These are phyloP conservation scores for Talaromyces proteolyticus DNA, from an alignment of 495 filamentous ascomycete species.

Conservation along the genomic window DNA sequence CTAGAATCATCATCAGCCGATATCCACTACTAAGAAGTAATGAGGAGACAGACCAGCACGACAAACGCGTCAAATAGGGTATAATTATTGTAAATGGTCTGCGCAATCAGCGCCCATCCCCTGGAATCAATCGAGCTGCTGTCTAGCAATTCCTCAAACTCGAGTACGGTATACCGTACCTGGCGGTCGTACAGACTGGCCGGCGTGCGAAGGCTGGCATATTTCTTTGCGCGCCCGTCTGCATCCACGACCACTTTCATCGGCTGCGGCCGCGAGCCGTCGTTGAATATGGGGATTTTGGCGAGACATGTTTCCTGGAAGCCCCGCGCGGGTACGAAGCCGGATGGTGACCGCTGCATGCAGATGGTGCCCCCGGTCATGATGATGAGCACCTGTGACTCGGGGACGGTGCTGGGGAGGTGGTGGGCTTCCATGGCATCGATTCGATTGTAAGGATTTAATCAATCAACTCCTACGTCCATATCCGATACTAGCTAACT, in stretches of 20 bases:
- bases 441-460: too few relatives aligned
- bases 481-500: too few relatives aligned
- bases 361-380: conserved; percentile 97
- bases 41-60: conserved; percentile 45
- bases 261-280: conserved; percentile 55
- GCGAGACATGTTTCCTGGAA: conserved; percentile 82
- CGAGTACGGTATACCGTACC: conserved; percentile 79
- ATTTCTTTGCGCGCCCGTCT: conserved; percentile 29
- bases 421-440: conserved; percentile 23
- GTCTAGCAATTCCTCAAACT: conserved; percentile 84
- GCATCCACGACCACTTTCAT: conserved; percentile 51
- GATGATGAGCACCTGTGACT: conserved; percentile 81
- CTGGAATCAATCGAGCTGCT: conserved; percentile 86
- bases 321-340: conserved; percentile 64
- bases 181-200: conserved; percentile 73
- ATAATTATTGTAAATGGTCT: conserved; percentile 68
- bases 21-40: neutral
- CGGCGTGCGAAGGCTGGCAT: conserved; percentile 70
- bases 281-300: conserved; percentile 84
- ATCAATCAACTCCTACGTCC: too few relatives aligned
- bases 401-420: conserved; percentile 30
- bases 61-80: conserved; percentile 91
- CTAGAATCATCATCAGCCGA: neutral
- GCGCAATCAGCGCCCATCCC: conserved; percentile 87
- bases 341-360: conserved; percentile 70